Conservation (phyloP, 1,284 basidiomycete species). For the Earliella scabrosa region DNA sequence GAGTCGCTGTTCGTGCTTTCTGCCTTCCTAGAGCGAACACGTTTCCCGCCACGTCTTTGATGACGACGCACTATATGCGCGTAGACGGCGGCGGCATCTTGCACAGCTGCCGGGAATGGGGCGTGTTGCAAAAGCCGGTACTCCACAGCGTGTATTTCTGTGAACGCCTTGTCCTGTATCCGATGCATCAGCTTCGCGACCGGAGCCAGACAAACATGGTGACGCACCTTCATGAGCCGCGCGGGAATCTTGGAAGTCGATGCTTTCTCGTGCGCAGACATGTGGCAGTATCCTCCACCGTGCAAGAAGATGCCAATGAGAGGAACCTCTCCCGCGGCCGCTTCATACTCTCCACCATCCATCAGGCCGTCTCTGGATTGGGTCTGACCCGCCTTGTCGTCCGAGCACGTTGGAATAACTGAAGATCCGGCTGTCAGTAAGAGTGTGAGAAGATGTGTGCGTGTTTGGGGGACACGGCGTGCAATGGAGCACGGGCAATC, state of each 20-base stretch:
- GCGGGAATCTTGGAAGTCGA: constrained; percentile 53
- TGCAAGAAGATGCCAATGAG: constrained; percentile 54
- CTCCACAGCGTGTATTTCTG: constrained; percentile 53
- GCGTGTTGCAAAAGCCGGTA: constrained; percentile 55
- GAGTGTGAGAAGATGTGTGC: background rate
- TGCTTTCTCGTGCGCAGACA: constrained; percentile 54
- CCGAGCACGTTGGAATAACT: constrained; percentile 13
- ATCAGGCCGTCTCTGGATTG: constrained; percentile 9
- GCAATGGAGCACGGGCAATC: no score
- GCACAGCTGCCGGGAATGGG: constrained; percentile 65
- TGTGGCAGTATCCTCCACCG: constrained; percentile 58
- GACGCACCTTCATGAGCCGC: constrained; percentile 42
- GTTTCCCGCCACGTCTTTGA: constrained; percentile 3
- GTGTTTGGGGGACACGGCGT: no score
- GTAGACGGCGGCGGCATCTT: constrained; percentile 67
- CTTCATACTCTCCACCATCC: constrained; percentile 26
- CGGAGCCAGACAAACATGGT: background rate
- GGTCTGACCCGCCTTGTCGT: background rate
- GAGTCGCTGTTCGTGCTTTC: background rate
- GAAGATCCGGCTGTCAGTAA: background rate
- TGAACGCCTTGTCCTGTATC: constrained; percentile 34
- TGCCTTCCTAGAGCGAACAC: background rate
- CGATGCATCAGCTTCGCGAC: background rate
- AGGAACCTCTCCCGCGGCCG: constrained; percentile 30
- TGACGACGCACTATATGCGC: constrained; percentile 49